A percentile compares a stretch with the other conserved stretches of the same genome.
These are phyloP conservation scores for Phytophthora sansomeana DNA, from an alignment of 352 stramenopile genomes.

Conservation along the genomic window DNA sequence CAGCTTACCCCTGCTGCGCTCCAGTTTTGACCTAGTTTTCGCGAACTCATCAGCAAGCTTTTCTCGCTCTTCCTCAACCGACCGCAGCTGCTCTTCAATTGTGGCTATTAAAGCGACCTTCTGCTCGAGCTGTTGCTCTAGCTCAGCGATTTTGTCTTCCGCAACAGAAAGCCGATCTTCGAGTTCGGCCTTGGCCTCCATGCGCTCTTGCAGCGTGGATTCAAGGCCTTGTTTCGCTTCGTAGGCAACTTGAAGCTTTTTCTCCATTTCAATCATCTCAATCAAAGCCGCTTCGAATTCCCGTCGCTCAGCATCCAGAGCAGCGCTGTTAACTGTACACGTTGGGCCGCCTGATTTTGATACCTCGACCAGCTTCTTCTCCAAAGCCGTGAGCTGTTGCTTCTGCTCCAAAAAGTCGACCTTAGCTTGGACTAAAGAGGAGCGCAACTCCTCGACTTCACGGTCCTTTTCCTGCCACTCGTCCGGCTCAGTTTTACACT, in stretches of 20 bases:
- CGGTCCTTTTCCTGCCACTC: slow-evolving; percentile 55
- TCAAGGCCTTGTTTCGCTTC: slow-evolving; percentile 66
- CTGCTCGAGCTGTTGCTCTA: slow-evolving; percentile 65
- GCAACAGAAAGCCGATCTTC: slow-evolving; percentile 55
- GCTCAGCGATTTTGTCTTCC: slow-evolving; percentile 57
- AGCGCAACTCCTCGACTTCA: slow-evolving; percentile 62
- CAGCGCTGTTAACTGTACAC: slow-evolving; percentile 31
- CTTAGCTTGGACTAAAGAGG: slow-evolving; percentile 67
- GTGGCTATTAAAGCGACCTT: slow-evolving; percentile 60
- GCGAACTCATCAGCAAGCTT: slow-evolving; percentile 53
- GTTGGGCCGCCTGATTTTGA: slow-evolving; percentile 42
- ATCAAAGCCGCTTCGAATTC: slow-evolving; percentile 70
- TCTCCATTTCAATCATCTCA: slow-evolving; percentile 74
- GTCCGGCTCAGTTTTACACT: slow-evolving; percentile 50
- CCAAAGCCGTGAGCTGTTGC: slow-evolving; percentile 57
- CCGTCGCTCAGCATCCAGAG: slow-evolving; percentile 60
- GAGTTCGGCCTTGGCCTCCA: slow-evolving; percentile 53
- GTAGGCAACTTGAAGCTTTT: slow-evolving; percentile 69
- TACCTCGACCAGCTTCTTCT: slow-evolving; percentile 66
- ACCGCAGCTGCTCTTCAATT: slow-evolving; percentile 58
- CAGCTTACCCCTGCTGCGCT: slow-evolving; percentile 54
- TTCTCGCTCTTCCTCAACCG: slow-evolving; percentile 57
- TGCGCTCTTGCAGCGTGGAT: slow-evolving; percentile 56
- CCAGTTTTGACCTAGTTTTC: slow-evolving; percentile 56
- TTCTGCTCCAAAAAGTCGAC: slow-evolving; percentile 65